Conservation (phyloP, 768 basidiomycete species). For the Mycena amicta region DNA sequence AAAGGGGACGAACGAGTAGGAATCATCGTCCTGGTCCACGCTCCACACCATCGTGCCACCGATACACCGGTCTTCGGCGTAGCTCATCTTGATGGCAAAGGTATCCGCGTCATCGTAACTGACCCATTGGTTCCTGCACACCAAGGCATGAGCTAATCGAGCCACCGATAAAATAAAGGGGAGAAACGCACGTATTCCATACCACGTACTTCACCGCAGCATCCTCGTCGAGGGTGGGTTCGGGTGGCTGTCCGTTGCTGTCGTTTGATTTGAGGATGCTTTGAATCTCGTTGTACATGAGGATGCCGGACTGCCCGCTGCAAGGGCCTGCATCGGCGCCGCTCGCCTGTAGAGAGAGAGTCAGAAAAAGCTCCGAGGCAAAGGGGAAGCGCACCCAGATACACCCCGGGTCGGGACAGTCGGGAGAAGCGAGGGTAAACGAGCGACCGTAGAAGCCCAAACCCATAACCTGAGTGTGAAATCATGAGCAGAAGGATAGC, state of each 20-base stretch:
- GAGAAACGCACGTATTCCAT: conserved; percentile 18
- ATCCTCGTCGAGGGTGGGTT: conserved; percentile 22
- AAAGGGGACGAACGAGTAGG: background rate
- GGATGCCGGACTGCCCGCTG: conserved; percentile 3
- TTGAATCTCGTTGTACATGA: conserved; percentile 11
- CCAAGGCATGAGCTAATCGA: background rate
- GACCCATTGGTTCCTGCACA: conserved; percentile 28
- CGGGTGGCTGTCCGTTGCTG: background rate
- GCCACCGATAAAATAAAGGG: background rate
- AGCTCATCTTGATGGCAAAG: conserved; percentile 26
- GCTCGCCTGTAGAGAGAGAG: background rate
- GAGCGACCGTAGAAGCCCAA: conserved; percentile 32
- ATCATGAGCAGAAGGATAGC: background rate
- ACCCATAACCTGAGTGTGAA: conserved; percentile 20
- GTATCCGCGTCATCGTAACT: conserved; percentile 28
- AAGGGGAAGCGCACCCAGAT: conserved; percentile 9
- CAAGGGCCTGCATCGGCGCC: conserved; percentile 22
- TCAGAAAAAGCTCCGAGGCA: background rate
- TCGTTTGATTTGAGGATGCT: conserved; percentile 14
- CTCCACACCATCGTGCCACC: conserved; percentile 29
- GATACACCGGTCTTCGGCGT: conserved; percentile 25
- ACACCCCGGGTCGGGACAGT: conserved; percentile 25
- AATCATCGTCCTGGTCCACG: conserved; percentile 20
- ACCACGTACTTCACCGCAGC: conserved; percentile 30
- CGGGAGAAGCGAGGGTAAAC: conserved; percentile 24